phyloP scores from a whole-genome alignment of 140 eudicot genomes.

The Bidens hawaiensis region DNA sequence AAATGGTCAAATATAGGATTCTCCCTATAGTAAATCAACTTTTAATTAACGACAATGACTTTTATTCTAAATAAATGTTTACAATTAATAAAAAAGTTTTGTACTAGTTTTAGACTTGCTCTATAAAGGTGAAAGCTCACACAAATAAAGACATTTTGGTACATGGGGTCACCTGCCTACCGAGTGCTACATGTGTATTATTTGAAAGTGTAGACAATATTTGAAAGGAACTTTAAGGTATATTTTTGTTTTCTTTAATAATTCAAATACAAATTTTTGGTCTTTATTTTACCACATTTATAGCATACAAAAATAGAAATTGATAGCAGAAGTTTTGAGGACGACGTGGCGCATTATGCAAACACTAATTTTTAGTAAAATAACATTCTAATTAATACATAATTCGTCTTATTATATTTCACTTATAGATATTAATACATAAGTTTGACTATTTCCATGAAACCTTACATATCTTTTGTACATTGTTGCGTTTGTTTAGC shows the following conservation, averaged over 20 bases:
- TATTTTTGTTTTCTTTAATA: no score
- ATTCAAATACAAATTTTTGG: not conserved
- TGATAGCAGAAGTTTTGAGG: no score
- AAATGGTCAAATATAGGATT: not conserved
- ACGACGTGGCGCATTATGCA: not conserved
- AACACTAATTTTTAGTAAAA: not conserved
- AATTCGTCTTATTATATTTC: not conserved
- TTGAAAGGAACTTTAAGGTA: not conserved
- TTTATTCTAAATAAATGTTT: no score
- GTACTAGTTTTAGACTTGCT: no score
- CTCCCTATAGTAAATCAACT: no score
- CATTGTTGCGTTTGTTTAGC: no score
- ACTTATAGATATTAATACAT: not conserved
- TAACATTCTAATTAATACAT: not conserved
- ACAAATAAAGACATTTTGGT: not conserved
- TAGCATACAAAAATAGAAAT: not conserved
- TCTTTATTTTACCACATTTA: not conserved
- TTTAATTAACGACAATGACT: no score
- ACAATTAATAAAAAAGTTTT: no score
- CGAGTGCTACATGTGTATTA: not conserved
- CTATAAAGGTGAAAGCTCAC: no score
- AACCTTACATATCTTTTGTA: no score
- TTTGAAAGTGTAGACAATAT: not conserved
- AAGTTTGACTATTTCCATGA: no score
- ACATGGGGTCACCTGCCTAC: not conserved